Evolutionary conservation across 2,329 filamentous ascomycete species (phyloP).

Genomic region (Cladosporium oxysporum): DNA sequence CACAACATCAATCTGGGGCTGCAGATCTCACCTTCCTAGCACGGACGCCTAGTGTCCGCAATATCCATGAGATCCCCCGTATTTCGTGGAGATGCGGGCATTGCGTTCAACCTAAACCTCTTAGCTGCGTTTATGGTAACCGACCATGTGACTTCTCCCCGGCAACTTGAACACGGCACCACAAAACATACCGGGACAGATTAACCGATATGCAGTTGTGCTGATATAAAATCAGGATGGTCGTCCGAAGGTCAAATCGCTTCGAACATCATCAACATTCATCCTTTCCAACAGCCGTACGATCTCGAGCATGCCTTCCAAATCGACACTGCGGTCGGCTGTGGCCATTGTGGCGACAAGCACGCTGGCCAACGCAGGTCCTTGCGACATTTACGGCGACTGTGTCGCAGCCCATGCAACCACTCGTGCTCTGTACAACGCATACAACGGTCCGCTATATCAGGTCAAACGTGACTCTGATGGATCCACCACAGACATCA

Average conservation of each 20-base stretch:
- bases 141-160: not conserved
- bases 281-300: not conserved
- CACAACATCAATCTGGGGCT: not conserved
- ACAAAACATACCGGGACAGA: not conserved
- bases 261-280: not conserved
- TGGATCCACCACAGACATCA: conserved; percentile 49
- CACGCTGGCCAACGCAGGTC: conserved; percentile 46
- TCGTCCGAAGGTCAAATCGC: not conserved
- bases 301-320: conserved; percentile 53
- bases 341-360: conserved; percentile 40
- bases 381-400: conserved; percentile 56
- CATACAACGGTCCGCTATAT: conserved; percentile 58
- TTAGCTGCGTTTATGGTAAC: not conserved
- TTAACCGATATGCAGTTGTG: not conserved
- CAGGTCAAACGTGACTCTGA: conserved; percentile 61
- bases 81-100: not conserved
- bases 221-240: not conserved
- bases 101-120: not conserved
- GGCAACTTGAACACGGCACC: not conserved
- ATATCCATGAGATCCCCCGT: not conserved
- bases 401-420: conserved; percentile 66
- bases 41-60: conserved; percentile 2
- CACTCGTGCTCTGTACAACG: conserved; percentile 62
- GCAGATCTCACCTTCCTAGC: conserved; percentile 1
- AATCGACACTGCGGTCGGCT: conserved; percentile 26